These are phyloP conservation scores for Colletotrichum sp. DNA, from an alignment of 2,329 filamentous ascomycete species.

Conservation along the genomic window DNA sequence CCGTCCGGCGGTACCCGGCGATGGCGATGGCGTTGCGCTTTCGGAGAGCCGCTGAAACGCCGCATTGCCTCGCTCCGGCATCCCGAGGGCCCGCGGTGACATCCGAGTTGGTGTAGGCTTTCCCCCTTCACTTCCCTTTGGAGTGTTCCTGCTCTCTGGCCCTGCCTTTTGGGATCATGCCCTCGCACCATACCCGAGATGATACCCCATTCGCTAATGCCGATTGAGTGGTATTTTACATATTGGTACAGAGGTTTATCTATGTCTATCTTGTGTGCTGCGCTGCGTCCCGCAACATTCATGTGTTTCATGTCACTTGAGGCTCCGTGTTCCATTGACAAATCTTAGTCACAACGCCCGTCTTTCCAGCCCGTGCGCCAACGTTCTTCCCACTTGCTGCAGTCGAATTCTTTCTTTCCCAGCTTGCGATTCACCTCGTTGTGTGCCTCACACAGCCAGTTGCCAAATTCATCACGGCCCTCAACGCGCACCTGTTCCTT, in stretches of 20 bases:
- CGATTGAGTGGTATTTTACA: not conserved
- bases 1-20: not conserved
- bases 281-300: not conserved
- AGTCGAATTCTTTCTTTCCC: constrained; percentile 92
- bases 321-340: not conserved
- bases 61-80: not conserved
- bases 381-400: constrained; percentile 86
- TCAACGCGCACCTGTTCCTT: constrained; percentile 68
- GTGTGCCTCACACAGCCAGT: constrained; percentile 85
- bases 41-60: not conserved
- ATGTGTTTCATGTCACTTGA: not conserved
- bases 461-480: constrained; percentile 73
- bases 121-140: not conserved
- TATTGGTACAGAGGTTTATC: not conserved
- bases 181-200: not conserved
- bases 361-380: constrained; percentile 91
- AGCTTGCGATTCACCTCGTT: constrained; percentile 90
- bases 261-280: not conserved
- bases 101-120: not conserved
- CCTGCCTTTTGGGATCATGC: not conserved
- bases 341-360: constrained; percentile 59
- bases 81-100: not conserved
- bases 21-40: not conserved
- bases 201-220: not conserved
- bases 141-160: not conserved